A percentile compares a stretch with the other conserved stretches of the same genome.
These are phyloP conservation scores for Annulohypoxylon moriforme DNA, from an alignment of 495 filamentous ascomycete species.

Conservation along the genomic window DNA sequence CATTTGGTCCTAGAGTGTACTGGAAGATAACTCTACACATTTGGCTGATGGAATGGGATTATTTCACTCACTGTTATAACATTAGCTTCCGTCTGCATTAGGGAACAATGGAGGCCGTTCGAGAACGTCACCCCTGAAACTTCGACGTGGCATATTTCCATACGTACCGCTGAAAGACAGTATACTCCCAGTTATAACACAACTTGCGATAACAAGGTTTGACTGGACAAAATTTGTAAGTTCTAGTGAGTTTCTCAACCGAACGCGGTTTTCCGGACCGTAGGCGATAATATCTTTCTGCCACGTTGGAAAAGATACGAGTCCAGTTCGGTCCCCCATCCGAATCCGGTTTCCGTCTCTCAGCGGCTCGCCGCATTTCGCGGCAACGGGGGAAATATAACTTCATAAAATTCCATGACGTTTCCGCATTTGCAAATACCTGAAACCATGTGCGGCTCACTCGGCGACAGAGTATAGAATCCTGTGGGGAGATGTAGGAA, in stretches of 20 bases:
- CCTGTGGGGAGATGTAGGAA: conserved; percentile 61
- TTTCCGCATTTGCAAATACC: conserved; percentile 63
- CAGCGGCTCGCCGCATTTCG: conserved; percentile 59
- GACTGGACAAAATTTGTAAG: conserved; percentile 52
- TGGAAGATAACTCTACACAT: too few species aligned
- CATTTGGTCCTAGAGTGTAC: too few species aligned
- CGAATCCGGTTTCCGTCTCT: neutral
- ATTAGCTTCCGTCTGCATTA: too few species aligned
- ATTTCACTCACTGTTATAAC: too few species aligned
- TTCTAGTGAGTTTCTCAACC: conserved; percentile 59
- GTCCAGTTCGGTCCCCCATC: conserved; percentile 51
- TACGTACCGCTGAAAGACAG: conserved; percentile 62
- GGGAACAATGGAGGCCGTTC: too few species aligned
- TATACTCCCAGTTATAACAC: conserved; percentile 57
- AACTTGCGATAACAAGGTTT: conserved; percentile 66
- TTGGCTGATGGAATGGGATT: too few species aligned
- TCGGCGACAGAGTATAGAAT: conserved; percentile 65
- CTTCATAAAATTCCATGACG: conserved; percentile 60
- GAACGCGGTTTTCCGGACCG: conserved; percentile 59
- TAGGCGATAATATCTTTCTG: conserved; percentile 68
- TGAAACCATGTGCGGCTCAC: conserved; percentile 66
- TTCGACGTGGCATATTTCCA: too few species aligned
- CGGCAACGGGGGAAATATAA: conserved; percentile 65
- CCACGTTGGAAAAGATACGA: conserved; percentile 62
- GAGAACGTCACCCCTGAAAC: too few species aligned